phyloP scores from a whole-genome alignment of 73 alveolate genomes.

The Effrenium voratum region DNA sequence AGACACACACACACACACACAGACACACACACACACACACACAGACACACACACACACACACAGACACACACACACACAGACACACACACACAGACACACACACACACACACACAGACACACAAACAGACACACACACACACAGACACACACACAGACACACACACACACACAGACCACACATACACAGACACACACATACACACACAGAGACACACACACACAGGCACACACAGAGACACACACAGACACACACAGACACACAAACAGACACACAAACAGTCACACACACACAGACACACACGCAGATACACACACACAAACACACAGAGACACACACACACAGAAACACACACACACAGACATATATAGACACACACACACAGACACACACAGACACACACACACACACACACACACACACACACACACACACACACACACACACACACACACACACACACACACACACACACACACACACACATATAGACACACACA shows the following conservation, averaged over 20 bases:
- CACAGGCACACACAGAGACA: conserved; percentile 24
- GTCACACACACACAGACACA: not conserved
- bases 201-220: conserved; percentile 28
- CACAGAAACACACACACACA: conserved; percentile 2
- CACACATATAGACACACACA: too few relatives aligned
- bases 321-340: not conserved
- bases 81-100: conserved; percentile 34
- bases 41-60: conserved; percentile 13
- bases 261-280: conserved; percentile 1
- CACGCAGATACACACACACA: conserved; percentile 12
- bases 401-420: conserved; percentile 14
- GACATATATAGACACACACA: not conserved
- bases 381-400: conserved; percentile 2
- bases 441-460: too few relatives aligned
- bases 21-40: conserved; percentile 12
- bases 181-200: conserved; percentile 17
- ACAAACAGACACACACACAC: conserved; percentile 17
- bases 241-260: conserved; percentile 7
- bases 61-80: conserved; percentile 19
- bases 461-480: too few relatives aligned
- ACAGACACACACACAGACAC: conserved; percentile 18
- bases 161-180: conserved; percentile 22
- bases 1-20: conserved; percentile 6
- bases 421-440: too few relatives aligned
- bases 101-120: conserved; percentile 30